Evolutionary conservation across 1,139 yeast genomes (phyloP).

Genomic region (Protomyces inouyei): DNA sequence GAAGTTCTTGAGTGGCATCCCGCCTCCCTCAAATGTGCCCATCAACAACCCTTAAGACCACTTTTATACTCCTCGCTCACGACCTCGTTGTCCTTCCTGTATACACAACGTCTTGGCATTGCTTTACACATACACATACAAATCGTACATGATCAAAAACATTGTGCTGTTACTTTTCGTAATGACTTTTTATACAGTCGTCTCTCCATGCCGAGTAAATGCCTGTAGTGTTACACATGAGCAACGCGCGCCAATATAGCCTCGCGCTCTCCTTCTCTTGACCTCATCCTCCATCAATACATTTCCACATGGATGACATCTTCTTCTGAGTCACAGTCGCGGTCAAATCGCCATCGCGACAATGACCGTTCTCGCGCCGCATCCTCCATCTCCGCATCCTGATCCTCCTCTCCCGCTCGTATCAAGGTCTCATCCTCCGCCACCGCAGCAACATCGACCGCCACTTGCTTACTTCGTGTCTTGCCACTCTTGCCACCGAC

Average conservation of each 20-base stretch:
- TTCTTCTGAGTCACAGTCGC: conserved; percentile 23
- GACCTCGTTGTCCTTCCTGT: background rate
- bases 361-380: background rate
- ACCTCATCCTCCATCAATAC: background rate
- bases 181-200: background rate
- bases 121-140: background rate
- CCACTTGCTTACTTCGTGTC: background rate
- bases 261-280: background rate
- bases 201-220: background rate
- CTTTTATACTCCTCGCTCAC: background rate
- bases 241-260: background rate
- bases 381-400: background rate
- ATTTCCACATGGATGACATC: conserved; percentile 22
- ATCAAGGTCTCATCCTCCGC: background rate
- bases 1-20: background rate
- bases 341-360: conserved; percentile 17
- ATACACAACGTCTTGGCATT: background rate
- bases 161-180: background rate
- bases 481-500: background rate
- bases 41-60: background rate
- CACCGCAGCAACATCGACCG: background rate
- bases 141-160: background rate
- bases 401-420: background rate
- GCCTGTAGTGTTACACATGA: background rate
- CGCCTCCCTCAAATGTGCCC: background rate